phyloP scores from a whole-genome alignment of 805 yeast genomes.

The Jamesozyma rosinii region DNA sequence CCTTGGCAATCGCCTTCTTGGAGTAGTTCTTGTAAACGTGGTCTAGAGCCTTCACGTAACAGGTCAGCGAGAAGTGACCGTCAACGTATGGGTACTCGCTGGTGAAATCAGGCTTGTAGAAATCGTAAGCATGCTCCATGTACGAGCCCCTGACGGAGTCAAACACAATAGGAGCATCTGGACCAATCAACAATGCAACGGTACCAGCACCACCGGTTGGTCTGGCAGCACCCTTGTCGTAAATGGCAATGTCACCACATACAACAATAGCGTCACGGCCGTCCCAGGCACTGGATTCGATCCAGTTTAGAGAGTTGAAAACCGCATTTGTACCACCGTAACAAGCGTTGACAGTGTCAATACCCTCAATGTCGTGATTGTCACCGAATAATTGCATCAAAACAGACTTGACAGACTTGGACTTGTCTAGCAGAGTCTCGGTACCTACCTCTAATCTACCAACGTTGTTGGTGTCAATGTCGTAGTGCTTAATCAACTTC shows the following conservation, averaged over 20 bases:
- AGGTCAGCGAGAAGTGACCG: slow-evolving; percentile 88
- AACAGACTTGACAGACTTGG: slow-evolving; percentile 92
- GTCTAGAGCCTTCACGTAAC: slow-evolving; percentile 92
- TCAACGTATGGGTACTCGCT: slow-evolving; percentile 95
- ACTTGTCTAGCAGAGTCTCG: slow-evolving; percentile 91
- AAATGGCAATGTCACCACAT: slow-evolving; percentile 95
- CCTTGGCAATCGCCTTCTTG: slow-evolving; percentile 54
- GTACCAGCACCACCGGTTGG: slow-evolving; percentile 99
- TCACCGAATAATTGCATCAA: slow-evolving; percentile 79
- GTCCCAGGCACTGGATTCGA: slow-evolving; percentile 94
- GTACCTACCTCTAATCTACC: slow-evolving; percentile 98
- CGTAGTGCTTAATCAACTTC: slow-evolving; percentile 67
- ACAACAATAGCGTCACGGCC: slow-evolving; percentile 97
- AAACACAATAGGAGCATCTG: slow-evolving; percentile 93
- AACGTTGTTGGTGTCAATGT: slow-evolving; percentile 67
- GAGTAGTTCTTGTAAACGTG: slow-evolving; percentile 75
- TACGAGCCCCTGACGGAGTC: slow-evolving; percentile 82
- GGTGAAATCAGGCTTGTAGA: slow-evolving; percentile 95
- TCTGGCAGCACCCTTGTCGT: slow-evolving; percentile 95
- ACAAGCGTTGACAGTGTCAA: slow-evolving; percentile 94
- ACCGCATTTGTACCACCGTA: slow-evolving; percentile 97
- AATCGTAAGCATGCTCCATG: slow-evolving; percentile 96
- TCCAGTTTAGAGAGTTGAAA: slow-evolving; percentile 89
- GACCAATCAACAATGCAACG: slow-evolving; percentile 89
- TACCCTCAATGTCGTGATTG: slow-evolving; percentile 87